Evolutionary conservation across 1,139 yeast species (phyloP).

Genomic region (Geotrichum aggregatum): DNA sequence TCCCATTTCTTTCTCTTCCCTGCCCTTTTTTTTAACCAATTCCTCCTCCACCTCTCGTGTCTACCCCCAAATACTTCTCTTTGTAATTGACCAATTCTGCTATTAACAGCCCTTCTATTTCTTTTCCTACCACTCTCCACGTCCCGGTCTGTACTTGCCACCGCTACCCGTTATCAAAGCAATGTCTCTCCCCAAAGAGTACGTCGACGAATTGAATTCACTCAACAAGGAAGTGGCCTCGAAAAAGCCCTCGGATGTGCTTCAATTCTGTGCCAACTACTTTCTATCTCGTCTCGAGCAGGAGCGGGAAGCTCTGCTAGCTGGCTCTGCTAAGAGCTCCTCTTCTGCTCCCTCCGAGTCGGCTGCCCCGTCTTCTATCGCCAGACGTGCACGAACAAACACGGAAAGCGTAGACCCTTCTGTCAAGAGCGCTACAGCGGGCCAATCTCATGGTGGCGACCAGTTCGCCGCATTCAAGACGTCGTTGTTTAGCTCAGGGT

Average conservation of each 20-base stretch:
- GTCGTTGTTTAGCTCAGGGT: not conserved
- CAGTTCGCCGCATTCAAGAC: slow-evolving; percentile 11
- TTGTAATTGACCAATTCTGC: not conserved
- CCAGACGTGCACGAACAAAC: not conserved
- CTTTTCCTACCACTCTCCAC: not conserved
- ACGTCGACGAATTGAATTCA: slow-evolving; percentile 54
- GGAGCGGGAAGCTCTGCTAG: slow-evolving; percentile 54
- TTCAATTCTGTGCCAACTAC: slow-evolving; percentile 69
- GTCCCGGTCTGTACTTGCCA: not conserved
- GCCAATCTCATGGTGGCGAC: slow-evolving; percentile 5
- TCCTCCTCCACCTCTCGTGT: not conserved
- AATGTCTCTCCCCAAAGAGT: slow-evolving; percentile 42
- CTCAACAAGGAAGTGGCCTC: slow-evolving; percentile 59
- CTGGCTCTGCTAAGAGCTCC: slow-evolving; percentile 7
- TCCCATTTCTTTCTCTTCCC: too few relatives aligned
- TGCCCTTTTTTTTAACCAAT: too few relatives aligned
- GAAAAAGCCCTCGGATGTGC: slow-evolving; percentile 61
- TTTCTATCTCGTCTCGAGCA: slow-evolving; percentile 57
- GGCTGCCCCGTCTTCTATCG: slow-evolving; percentile 3
- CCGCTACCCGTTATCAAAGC: not conserved
- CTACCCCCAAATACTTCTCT: not conserved
- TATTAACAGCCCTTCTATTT: not conserved
- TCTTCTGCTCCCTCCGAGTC: slow-evolving; percentile 9
- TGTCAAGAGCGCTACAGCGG: not conserved
- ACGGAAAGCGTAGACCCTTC: slow-evolving; percentile 17